Evolutionary conservation across 2,329 filamentous ascomycete genomes (phyloP).

Genomic region (Colletotrichum phormii): DNA sequence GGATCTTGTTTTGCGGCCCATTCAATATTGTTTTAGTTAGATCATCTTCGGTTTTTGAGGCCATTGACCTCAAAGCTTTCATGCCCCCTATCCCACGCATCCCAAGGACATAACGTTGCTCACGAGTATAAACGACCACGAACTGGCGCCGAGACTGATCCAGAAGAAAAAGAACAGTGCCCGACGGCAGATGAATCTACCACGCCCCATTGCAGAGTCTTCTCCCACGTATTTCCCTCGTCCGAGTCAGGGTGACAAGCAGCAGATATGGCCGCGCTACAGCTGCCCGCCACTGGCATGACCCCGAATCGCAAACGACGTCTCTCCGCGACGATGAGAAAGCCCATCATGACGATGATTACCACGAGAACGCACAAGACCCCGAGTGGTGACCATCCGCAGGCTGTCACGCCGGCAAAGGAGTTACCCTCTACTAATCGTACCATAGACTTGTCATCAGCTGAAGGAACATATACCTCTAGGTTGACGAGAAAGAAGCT

Average conservation of each 20-base stretch:
- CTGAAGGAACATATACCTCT: not conserved
- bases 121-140: not conserved
- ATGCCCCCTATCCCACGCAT: too few relatives aligned
- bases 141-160: not conserved
- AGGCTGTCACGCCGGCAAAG: not conserved
- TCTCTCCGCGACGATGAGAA: not conserved
- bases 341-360: not conserved
- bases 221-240: not conserved
- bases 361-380: not conserved
- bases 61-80: too few relatives aligned
- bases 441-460: not conserved
- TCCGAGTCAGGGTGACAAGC: not conserved
- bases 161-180: not conserved
- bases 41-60: too few relatives aligned
- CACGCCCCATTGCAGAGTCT: not conserved
- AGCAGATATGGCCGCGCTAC: not conserved
- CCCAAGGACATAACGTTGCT: not conserved
- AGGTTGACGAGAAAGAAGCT: not conserved
- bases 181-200: not conserved
- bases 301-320: not conserved
- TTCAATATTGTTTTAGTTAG: too few relatives aligned
- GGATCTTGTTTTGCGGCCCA: too few relatives aligned
- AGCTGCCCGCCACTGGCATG: not conserved
- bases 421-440: not conserved
- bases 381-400: not conserved